Conservation (phyloP, 179 eudicot genomes). For the Beta macrorhiza region DNA sequence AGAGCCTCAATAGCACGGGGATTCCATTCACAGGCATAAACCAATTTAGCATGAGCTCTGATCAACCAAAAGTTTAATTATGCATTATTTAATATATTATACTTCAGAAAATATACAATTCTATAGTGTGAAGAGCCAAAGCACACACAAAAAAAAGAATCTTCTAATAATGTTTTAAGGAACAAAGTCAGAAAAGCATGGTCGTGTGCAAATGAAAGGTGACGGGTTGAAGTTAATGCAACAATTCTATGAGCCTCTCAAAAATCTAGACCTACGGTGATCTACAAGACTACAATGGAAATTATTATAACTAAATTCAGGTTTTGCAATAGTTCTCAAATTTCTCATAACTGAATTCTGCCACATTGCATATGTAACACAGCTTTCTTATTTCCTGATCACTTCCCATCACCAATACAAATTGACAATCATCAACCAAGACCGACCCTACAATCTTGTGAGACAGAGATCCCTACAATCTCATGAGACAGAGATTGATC, state of each 20-base stretch:
- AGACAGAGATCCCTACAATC: background rate
- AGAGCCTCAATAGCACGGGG: conserved; percentile 91
- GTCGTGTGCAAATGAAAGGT: background rate
- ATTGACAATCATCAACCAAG: background rate
- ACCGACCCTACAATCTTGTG: background rate
- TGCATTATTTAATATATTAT: background rate
- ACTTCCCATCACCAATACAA: background rate
- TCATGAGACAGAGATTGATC: background rate
- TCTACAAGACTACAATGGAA: no score
- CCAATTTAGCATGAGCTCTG: conserved; percentile 84
- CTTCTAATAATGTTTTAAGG: background rate
- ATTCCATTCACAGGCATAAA: conserved; percentile 99
- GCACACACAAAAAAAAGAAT: background rate
- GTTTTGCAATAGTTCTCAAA: background rate
- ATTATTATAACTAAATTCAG: background rate
- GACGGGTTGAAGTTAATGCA: background rate
- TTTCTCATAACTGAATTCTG: background rate
- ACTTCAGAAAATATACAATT: background rate
- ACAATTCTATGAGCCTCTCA: background rate
- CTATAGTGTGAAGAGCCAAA: conserved; percentile 8
- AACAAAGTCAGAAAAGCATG: background rate
- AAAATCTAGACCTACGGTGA: background rate
- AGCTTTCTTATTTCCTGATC: background rate
- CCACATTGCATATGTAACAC: background rate
- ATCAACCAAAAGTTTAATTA: conserved; percentile 19